These are phyloP conservation scores for Pichia scutulata DNA, from an alignment of 805 yeast genomes.

Conservation along the genomic window DNA sequence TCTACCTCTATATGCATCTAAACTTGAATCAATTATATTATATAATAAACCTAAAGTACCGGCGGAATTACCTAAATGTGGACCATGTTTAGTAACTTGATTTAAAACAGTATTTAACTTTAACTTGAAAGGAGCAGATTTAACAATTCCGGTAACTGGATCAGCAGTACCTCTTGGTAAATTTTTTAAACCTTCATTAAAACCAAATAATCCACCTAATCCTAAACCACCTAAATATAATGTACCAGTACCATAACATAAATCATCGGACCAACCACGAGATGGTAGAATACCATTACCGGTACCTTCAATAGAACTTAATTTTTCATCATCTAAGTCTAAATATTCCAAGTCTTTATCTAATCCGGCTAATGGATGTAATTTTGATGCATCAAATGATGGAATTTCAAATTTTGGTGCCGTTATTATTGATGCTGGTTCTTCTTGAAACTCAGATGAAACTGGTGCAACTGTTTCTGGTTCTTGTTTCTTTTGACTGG, in stretches of 20 bases:
- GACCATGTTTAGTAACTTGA: slow-evolving; percentile 92
- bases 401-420: slow-evolving; percentile 11
- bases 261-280: slow-evolving; percentile 96
- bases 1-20: slow-evolving; percentile 77
- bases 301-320: slow-evolving; percentile 74
- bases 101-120: slow-evolving; percentile 85
- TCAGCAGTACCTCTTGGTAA: slow-evolving; percentile 56
- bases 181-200: slow-evolving; percentile 75
- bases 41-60: slow-evolving; percentile 90
- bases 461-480: not conserved
- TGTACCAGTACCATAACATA: slow-evolving; percentile 96
- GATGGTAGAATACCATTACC: slow-evolving; percentile 81
- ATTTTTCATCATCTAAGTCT: slow-evolving; percentile 79
- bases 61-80: slow-evolving; percentile 89
- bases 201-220: slow-evolving; percentile 82
- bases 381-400: slow-evolving; percentile 56
- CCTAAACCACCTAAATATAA: slow-evolving; percentile 84
- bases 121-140: slow-evolving; percentile 68
- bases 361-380: slow-evolving; percentile 90
- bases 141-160: slow-evolving; percentile 43
- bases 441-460: not conserved
- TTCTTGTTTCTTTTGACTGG: slow-evolving; percentile 7
- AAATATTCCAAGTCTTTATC: slow-evolving; percentile 85
- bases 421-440: slow-evolving; percentile 18
- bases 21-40: slow-evolving; percentile 71